Base-by-base conservation (phyloP, 371 early-diverging fungal genomes). In the Nosema granulosis region DNA sequence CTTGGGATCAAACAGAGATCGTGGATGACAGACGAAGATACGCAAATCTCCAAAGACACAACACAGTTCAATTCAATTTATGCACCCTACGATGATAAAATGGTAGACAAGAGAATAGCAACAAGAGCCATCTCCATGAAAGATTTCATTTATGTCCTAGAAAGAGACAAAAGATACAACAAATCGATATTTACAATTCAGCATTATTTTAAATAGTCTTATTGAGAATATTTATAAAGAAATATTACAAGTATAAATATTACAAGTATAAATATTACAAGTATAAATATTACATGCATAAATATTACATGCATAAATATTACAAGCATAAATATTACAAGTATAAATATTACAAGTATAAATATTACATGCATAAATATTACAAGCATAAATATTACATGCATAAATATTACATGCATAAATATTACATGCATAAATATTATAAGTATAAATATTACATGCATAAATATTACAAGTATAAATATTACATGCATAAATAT, bases 171-270 rank as follows among this genome's bases (percentile, higher is more conserved):
- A 73, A 67, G 84, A 69, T 86, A 86, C 70, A 83, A 80, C 71
- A 86, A 85, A 52, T 83, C 83, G 9, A 71, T 86, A 12, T 85
- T 85, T 74, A 81, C 83, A 18, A 82, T 85, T 43, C 76, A 82
- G 50, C 83, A 84, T 43, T 80, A 80, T 76, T 84, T 74, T 57
- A 76, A 77, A 71, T 75, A 69, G 24, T 18, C 20, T n/a, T 65
- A 20, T 18, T 18, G 2, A 29, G 58, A 58, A 34, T 0, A 58
- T 13, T 58, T 61, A n/a, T 29, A 61, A n/a, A 3, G 32, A 32
- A 26, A 52, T 0, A 6, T 52, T 20, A 52, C n/a, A 20, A 26
- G 26, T 52, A 20, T 52, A 52, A 52, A 52, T 52, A 22, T 52
- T 20, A 26, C 13, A n/a, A n/a, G n/a, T n/a, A n/a, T n/a, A n/a